Base-by-base conservation (phyloP, 2,329 filamentous ascomycete genomes). In the Pseudocercospora macadamiae region DNA sequence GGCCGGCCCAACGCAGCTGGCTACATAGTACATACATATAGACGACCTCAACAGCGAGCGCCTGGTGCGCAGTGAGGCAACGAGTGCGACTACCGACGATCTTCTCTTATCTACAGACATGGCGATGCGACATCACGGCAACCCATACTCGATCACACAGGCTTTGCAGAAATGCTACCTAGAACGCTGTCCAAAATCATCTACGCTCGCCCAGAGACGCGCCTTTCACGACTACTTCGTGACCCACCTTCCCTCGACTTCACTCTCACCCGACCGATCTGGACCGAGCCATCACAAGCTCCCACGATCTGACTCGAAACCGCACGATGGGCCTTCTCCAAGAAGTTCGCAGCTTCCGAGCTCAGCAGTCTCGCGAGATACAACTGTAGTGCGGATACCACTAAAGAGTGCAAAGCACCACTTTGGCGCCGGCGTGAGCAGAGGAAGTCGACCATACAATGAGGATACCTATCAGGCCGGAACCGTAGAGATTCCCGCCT, bases 221-320 rank as follows among this genome's bases (percentile, higher is more conserved):
- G 68, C 66, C 63, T 97, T 97, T 75, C 92, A 97, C 79, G 92
- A 96, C 68, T 97, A 99, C 80, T 99, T 99, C 75, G 91, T 97
- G 60, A 96, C 95, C 7, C 91, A 97, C 74, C 84, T 99, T 1
- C 93, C 95, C 3, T 96, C 92, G 16, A 96, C 92, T 12, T 97
- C 93, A 3, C 83, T 96, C 44, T 90, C 97, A 68, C 93, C 95
- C 6, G 93, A 97, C 75, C 61, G 61, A 39, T 54, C 57, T 6
- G 54, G 55, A 21, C 72, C 78, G 25, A 87, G 86, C 3, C 86
- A 86, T 26, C 89, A 96, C 74, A 93, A 95, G 74, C 85, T 97
- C 4, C 93, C 93, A 49, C 89, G 92, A 67, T 85, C 90, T 66
- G 90, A 90, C 21, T 95, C 91, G 47, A 89, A 86, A 44, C 93